A percentile compares a stretch with the other conserved stretches of the same genome.
These are phyloP conservation scores for Hymenoscyphus fructigenus DNA, from an alignment of 2,329 filamentous ascomycete species.

Conservation along the genomic window DNA sequence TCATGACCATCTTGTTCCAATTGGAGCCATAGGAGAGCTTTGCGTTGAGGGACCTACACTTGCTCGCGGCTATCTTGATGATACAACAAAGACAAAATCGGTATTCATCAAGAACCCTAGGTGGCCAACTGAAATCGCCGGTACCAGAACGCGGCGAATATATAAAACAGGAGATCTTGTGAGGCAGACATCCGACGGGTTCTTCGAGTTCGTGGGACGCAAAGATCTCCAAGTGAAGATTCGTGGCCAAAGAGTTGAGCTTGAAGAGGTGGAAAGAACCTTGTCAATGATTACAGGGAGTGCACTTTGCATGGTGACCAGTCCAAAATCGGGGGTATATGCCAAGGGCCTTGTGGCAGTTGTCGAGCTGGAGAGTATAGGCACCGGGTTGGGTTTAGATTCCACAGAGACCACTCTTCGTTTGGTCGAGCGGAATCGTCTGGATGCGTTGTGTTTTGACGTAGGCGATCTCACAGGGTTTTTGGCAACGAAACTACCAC, in stretches of 20 bases:
- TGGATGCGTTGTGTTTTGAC: background rate
- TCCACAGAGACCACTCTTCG: constrained; percentile 31
- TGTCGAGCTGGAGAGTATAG: constrained; percentile 58
- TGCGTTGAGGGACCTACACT: constrained; percentile 52
- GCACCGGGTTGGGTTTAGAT: constrained; percentile 48
- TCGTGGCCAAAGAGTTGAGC: constrained; percentile 63
- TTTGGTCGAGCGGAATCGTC: constrained; percentile 49
- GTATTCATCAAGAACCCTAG: constrained; percentile 50
- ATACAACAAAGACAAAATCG: constrained; percentile 55
- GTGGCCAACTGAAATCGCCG: background rate
- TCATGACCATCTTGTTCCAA: constrained; percentile 23
- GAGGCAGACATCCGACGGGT: constrained; percentile 50
- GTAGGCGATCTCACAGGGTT: background rate
- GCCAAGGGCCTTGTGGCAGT: constrained; percentile 52
- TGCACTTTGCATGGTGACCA: background rate
- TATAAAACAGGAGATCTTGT: constrained; percentile 63
- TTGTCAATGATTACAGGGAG: constrained; percentile 14
- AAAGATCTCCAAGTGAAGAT: constrained; percentile 70
- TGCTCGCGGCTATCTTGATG: constrained; percentile 60
- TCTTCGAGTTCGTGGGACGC: constrained; percentile 58
- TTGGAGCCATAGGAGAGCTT: constrained; percentile 33
- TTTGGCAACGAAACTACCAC: constrained; percentile 27
- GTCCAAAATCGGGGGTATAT: constrained; percentile 43
- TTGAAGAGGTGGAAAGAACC: constrained; percentile 49
- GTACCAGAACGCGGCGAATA: constrained; percentile 39